Evolutionary conservation across 768 basidiomycete species (phyloP), one percentile per base, ranked within the genome.

Genomic region (Amanita molliuscula): DNA sequence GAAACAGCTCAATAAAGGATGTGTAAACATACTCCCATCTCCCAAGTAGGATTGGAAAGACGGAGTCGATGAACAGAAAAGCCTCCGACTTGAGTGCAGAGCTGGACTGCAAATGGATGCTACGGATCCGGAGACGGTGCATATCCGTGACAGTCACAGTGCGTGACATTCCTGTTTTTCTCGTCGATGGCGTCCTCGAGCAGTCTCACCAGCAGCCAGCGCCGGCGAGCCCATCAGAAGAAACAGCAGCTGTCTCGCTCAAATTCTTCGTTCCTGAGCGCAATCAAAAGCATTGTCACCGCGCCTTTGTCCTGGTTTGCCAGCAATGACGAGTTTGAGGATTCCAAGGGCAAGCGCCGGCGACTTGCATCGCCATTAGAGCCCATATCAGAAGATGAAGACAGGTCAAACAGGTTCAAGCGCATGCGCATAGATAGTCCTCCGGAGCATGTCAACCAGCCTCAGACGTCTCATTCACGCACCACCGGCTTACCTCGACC

Each of bases 11-110:
- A 4, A 26, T 5, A 23, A 47, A 37, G 21, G 21, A 9, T 15
- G 16, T 13, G 31, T 4, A 50, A 47, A 71, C 82, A 55, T 59
- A 88, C 84, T 91, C 88, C 80, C 83, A 84, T 51, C 70, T 61
- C 6, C 76, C 84, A 23, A 88, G 63, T 52, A 78, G 75, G 28
- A 88, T 72, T 0, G 88, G 89, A 62, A 89, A 89, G 29, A 91
- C 76, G 1, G 84, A 84, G 58, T 88, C 84, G 40, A 89, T 67
- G 59, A 81, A 91, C 23, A 90, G 62, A 75, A 80, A 84, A 2
- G 68, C 79, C 48, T 81, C 71, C 38, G 65, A 59, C n/a, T 59
- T 54, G 29, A 13, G 16, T 31, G 34, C 44, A 29, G 44, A 18
- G 29, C 36, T 16, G 5, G 36, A 18, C 6, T 45, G n/a, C 25